These are phyloP conservation scores for Penicillium lividum DNA, from an alignment of 495 filamentous ascomycete genomes.

Conservation along the genomic window DNA sequence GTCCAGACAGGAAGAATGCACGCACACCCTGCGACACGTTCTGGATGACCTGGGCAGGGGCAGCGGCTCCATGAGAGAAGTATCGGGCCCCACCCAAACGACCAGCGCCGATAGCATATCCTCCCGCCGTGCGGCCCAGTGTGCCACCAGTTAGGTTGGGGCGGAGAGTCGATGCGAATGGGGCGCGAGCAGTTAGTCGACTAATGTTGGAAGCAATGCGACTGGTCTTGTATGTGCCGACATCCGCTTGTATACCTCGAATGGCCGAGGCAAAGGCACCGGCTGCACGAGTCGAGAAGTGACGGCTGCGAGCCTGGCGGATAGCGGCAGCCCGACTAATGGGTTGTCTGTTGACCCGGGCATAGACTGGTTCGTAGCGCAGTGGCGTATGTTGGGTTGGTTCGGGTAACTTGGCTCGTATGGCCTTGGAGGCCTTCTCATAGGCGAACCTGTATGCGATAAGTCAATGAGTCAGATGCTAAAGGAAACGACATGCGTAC, in stretches of 20 bases:
- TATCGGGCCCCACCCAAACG: constrained; percentile 73
- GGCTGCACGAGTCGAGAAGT: constrained; percentile 70
- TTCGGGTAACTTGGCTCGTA: constrained; percentile 62
- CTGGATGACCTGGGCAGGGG: constrained; percentile 86
- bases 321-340: constrained; percentile 71
- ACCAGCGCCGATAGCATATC: constrained; percentile 74
- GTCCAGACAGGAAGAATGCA: constrained; percentile 84
- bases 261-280: constrained; percentile 62
- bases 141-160: constrained; percentile 91
- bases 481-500: constrained; percentile 35
- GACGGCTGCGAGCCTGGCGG: constrained; percentile 69
- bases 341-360: constrained; percentile 62
- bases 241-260: constrained; percentile 56
- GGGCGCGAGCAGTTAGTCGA: constrained; percentile 69
- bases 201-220: constrained; percentile 64
- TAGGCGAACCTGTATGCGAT: constrained; percentile 58
- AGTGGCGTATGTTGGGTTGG: constrained; percentile 42
- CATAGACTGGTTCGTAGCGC: constrained; percentile 54
- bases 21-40: constrained; percentile 91
- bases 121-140: constrained; percentile 79
- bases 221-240: constrained; percentile 65
- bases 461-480: constrained; percentile 21
- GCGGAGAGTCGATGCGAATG: constrained; percentile 87
- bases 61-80: constrained; percentile 85
- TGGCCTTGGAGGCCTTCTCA: constrained; percentile 60